A percentile compares a stretch with the other conserved stretches of the same genome.
Evolutionary conservation across 176 grass and related monocot species (phyloP).

Genomic region (Dactylis glomerata): DNA sequence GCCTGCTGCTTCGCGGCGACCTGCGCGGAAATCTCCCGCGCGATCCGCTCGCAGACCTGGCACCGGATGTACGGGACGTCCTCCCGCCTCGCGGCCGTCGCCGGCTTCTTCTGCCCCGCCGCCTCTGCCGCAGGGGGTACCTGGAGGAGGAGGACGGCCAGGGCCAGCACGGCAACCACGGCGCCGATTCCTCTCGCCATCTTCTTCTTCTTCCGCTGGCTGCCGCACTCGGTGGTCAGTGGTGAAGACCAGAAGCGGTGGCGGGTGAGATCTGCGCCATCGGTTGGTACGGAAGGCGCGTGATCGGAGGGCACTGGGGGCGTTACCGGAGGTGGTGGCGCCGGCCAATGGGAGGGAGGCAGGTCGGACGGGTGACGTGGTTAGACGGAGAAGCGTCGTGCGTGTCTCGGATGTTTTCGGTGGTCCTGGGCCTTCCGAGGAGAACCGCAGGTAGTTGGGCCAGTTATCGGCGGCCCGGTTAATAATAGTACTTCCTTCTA

Average conservation of each 20-base stretch:
- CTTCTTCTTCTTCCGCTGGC: conserved; percentile 9
- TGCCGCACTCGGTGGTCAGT: neutral
- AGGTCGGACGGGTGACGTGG: conserved; percentile 38
- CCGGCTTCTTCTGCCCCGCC: conserved; percentile 48
- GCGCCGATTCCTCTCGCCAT: conserved; percentile 19
- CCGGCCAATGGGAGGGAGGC: conserved; percentile 37
- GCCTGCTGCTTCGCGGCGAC: conserved; percentile 55
- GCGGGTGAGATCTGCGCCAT: conserved; percentile 6
- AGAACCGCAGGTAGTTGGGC: neutral
- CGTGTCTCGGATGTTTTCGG: neutral
- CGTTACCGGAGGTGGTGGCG: neutral
- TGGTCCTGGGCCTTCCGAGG: neutral
- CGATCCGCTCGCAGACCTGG: conserved; percentile 93
- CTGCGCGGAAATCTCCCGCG: conserved; percentile 78
- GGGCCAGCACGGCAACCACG: conserved; percentile 20
- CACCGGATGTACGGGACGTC: conserved; percentile 90
- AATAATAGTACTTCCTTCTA: too few species aligned
- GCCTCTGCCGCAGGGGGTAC: neutral
- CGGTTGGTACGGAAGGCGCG: neutral
- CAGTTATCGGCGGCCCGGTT: too few species aligned
- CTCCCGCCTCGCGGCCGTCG: conserved; percentile 78
- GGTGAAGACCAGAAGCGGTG: neutral
- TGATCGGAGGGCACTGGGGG: neutral
- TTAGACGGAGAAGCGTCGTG: neutral
- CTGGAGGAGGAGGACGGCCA: conserved; percentile 26